A percentile compares a stretch with the other conserved stretches of the same genome.
phyloP scores from a whole-genome alignment of 345 rosid species.

The Passiflora organensis region DNA sequence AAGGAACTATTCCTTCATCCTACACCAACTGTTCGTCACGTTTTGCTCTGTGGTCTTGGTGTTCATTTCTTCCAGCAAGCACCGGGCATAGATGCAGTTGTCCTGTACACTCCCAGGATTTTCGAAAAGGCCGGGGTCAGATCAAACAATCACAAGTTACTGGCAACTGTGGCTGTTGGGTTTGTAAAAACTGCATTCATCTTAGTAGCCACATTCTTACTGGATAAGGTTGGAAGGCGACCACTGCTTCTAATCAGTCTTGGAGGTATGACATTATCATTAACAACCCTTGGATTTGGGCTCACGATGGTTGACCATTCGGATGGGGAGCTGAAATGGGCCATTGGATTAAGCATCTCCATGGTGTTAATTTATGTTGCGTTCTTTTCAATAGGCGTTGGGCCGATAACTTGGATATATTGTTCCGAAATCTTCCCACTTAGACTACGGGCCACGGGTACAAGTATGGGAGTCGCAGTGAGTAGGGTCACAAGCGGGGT shows the following conservation, averaged over 20 bases:
- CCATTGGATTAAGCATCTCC: constrained; percentile 42
- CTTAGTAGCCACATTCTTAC: constrained; percentile 62
- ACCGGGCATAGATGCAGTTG: constrained; percentile 79
- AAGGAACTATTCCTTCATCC: constrained; percentile 54
- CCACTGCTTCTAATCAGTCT: constrained; percentile 66
- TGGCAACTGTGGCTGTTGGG: constrained; percentile 82
- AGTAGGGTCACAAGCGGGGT: constrained; percentile 79
- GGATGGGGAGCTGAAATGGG: constrained; percentile 50
- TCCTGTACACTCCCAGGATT: constrained; percentile 70
- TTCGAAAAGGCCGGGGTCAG: constrained; percentile 68
- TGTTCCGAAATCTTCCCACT: constrained; percentile 84
- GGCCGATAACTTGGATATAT: constrained; percentile 84
- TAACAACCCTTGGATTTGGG: constrained; percentile 36
- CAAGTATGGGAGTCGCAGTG: constrained; percentile 57
- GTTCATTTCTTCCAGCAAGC: constrained; percentile 87
- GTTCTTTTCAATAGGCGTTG: constrained; percentile 77
- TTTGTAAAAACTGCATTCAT: constrained; percentile 57
- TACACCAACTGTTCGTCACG: constrained; percentile 62
- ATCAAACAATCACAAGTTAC: constrained; percentile 36
- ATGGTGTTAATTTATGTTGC: constrained; percentile 63
- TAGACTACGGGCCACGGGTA: constrained; percentile 71
- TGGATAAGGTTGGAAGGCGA: constrained; percentile 71
- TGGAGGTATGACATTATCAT: constrained; percentile 60
- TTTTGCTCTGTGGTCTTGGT: constrained; percentile 56
- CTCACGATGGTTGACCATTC: constrained; percentile 46